Conservation (phyloP, 768 basidiomycete genomes). For the Boletus tomentosulus region DNA sequence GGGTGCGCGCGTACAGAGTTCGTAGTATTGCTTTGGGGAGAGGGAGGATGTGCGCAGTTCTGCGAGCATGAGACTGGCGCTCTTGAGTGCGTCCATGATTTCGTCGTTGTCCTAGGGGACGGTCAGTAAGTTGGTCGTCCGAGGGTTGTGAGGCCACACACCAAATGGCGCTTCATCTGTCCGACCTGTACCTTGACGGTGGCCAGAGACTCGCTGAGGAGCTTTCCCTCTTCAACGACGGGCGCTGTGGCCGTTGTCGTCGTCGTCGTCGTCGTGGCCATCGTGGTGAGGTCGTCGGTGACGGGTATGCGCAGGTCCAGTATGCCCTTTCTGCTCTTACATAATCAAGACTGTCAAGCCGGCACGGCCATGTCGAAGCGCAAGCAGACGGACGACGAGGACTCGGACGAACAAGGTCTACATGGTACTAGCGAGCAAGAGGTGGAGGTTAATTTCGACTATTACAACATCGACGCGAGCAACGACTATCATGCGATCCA, state of each 20-base stretch:
- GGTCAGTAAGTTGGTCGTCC: background rate
- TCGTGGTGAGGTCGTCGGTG: slow-evolving; percentile 7
- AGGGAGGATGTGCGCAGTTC: slow-evolving; percentile 92
- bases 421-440: slow-evolving; percentile 7
- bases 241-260: slow-evolving; percentile 28
- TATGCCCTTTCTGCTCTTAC: slow-evolving; percentile 6
- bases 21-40: slow-evolving; percentile 97
- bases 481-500: slow-evolving; percentile 88
- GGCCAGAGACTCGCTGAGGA: slow-evolving; percentile 78
- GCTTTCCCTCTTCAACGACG: slow-evolving; percentile 72
- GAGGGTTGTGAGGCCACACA: slow-evolving; percentile 32
- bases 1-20: slow-evolving; percentile 65
- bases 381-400: slow-evolving; percentile 39
- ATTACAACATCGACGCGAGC: slow-evolving; percentile 79
- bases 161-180: slow-evolving; percentile 93
- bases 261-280: slow-evolving; percentile 21
- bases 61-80: slow-evolving; percentile 94
- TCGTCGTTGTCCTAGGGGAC: slow-evolving; percentile 78
- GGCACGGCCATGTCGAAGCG: slow-evolving; percentile 45
- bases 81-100: slow-evolving; percentile 98
- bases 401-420: slow-evolving; percentile 30
- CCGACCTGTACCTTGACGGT: slow-evolving; percentile 89
- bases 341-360: slow-evolving; percentile 7
- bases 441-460: slow-evolving; percentile 61
- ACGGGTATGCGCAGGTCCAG: background rate